Percentiles rank a stretch among this genome's conserved stretches.
phyloP scores from a whole-genome alignment of 257 asterid genomes.

The Paraleonurus japonicus region DNA sequence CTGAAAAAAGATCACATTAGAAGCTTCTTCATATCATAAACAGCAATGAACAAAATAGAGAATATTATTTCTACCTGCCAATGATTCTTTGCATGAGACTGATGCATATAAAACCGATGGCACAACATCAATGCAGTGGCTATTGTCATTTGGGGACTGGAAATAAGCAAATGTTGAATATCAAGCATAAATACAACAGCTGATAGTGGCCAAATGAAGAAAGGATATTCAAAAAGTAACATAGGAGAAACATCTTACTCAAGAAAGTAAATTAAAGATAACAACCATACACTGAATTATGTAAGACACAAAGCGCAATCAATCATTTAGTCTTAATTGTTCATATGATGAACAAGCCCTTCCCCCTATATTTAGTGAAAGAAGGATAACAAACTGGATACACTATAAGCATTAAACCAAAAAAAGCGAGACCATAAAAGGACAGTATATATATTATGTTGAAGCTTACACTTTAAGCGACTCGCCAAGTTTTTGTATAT shows the following conservation, averaged over 20 bases:
- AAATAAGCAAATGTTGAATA: constrained; percentile 30
- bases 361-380: neutral
- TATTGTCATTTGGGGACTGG: constrained; percentile 63
- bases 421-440: constrained; percentile 6
- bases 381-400: neutral
- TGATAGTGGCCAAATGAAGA: neutral
- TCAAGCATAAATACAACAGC: neutral
- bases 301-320: neutral
- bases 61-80: constrained; percentile 51
- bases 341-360: neutral
- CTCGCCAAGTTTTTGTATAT: constrained; percentile 56
- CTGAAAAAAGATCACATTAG: neutral
- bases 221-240: neutral
- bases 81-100: constrained; percentile 62
- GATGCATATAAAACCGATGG: constrained; percentile 65
- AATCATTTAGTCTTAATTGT: neutral
- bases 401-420: neutral
- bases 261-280: neutral
- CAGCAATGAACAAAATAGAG: constrained; percentile 10
- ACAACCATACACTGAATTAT: neutral
- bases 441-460: constrained; percentile 11
- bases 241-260: neutral
- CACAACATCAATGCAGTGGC: constrained; percentile 56
- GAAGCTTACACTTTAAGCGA: constrained; percentile 60
- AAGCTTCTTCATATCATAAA: neutral